A percentile compares a stretch with the other conserved stretches of the same genome.
Evolutionary conservation across 805 yeast species (phyloP).

Genomic region (Zygosaccharomyces bailii): DNA sequence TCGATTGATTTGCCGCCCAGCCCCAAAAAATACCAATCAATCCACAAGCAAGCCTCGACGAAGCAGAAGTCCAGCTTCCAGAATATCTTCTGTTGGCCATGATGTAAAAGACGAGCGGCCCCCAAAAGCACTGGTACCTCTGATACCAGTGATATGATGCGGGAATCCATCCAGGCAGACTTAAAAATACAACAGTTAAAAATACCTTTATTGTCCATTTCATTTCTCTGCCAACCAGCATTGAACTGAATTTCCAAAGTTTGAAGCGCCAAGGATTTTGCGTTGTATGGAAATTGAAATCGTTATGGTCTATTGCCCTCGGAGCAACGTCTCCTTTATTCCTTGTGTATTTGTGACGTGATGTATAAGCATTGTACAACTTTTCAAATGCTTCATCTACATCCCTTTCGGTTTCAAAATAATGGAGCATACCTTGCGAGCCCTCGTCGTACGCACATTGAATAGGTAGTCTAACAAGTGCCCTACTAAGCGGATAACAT

Average conservation of each 20-base stretch:
- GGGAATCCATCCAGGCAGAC: conserved; percentile 45
- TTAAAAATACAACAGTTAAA: conserved; percentile 37
- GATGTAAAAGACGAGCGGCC: conserved; percentile 38
- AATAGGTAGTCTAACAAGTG: conserved; percentile 41
- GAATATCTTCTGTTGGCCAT: conserved; percentile 42
- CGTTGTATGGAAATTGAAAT: conserved; percentile 41
- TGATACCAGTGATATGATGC: conserved; percentile 43
- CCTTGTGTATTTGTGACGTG: conserved; percentile 33
- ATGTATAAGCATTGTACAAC: conserved; percentile 44
- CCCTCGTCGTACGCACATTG: conserved; percentile 48
- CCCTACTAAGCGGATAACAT: conserved; percentile 40
- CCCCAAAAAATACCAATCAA: conserved; percentile 47
- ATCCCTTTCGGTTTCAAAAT: conserved; percentile 42
- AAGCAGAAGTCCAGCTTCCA: conserved; percentile 36
- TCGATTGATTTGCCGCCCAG: conserved; percentile 43
- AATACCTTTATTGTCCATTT: conserved; percentile 44
- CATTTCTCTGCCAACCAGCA: conserved; percentile 39
- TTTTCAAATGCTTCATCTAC: conserved; percentile 46
- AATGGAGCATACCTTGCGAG: conserved; percentile 42
- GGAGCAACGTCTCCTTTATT: conserved; percentile 17
- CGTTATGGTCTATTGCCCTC: conserved; percentile 42
- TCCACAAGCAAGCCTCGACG: conserved; percentile 37
- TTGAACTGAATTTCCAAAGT: conserved; percentile 39
- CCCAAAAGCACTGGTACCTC: conserved; percentile 44
- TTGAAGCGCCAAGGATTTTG: conserved; percentile 36